Evolutionary conservation across 2,329 filamentous ascomycete genomes (phyloP).

Genomic region (Calonectria multiphialidica): DNA sequence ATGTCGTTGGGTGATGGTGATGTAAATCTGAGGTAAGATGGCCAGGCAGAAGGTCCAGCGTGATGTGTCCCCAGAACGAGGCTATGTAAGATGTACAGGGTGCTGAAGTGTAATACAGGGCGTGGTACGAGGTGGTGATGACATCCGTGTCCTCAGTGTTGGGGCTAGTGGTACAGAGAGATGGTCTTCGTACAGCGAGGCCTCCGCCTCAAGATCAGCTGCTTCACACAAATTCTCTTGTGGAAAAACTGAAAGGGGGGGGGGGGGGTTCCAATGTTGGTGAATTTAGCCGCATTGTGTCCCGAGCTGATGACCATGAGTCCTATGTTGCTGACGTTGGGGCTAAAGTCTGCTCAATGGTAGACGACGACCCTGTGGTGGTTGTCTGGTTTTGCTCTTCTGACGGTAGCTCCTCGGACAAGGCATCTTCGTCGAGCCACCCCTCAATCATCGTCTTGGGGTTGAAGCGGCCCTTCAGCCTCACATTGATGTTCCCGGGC

Average conservation of each 20-base stretch:
- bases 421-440: conserved; percentile 24
- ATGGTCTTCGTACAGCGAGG: not conserved
- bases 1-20: not conserved
- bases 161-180: not conserved
- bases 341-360: not conserved
- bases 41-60: not conserved
- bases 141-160: not conserved
- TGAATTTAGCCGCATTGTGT: not conserved
- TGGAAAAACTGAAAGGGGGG: not conserved
- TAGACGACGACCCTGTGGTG: not conserved
- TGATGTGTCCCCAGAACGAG: conserved; percentile 9
- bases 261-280: not conserved
- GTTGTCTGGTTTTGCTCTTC: not conserved
- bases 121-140: conserved; percentile 6
- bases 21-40: conserved; percentile 22
- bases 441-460: conserved; percentile 35
- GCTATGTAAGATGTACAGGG: conserved; percentile 27
- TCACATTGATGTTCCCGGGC: conserved; percentile 35
- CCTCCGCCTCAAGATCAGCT: not conserved
- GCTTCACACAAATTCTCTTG: not conserved
- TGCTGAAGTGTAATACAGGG: conserved; percentile 5
- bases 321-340: not conserved
- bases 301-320: too few species aligned
- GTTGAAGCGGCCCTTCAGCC: conserved; percentile 38
- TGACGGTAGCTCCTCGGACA: not conserved